Base-by-base conservation (phyloP, 2,329 filamentous ascomycete species). In the Escovopsis weberi region DNA sequence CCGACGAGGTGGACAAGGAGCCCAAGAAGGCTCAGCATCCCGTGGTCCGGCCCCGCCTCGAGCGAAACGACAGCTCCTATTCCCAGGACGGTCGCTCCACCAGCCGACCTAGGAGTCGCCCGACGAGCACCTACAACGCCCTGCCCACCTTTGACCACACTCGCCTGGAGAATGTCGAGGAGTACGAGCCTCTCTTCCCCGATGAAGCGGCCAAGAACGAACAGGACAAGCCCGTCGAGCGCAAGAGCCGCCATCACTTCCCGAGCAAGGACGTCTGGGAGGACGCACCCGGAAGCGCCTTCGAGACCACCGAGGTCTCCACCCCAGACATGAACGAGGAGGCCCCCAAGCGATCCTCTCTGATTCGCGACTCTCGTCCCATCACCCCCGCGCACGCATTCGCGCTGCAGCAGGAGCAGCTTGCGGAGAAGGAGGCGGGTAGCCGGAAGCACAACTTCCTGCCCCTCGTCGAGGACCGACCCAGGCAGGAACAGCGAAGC, bases 191-290 rank as follows among this genome's bases (percentile, higher is more conserved):
- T 2, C 67, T 98, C 4, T 98, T 98, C 62, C 80, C 85, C 0
- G 87, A 91, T 44, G 83, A 88, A 12, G 71, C 74, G 4, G 37
- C 43, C 12, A 47, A 45, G 43, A 47, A 45, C 11, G 43, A 44
- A 43, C 66, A 71, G 42, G 63, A 70, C 26, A 50, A 57, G 18
- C 45, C 59, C 36, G 57, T 58, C 23, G 65, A 69, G 40, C 70
- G 70, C 48, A 69, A 76, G 49, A 65, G 72, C 47, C 75, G 77
- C 48, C 81, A 82, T 46, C 62, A 74, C 47, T 98, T 98, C 62
- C 91, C 91, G 1, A 95, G 88, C 60, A 83, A 88, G 59, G 91
- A 98, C 58, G 77, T 96, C 35, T 98, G 91, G 91, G 91, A 98
- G 65, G 93, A 98, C 59, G 82, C 86, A 0, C 91, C 93, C 4